These are phyloP conservation scores for Fusarium oligoseptatum DNA, from an alignment of 2,329 filamentous ascomycete species.

Conservation along the genomic window DNA sequence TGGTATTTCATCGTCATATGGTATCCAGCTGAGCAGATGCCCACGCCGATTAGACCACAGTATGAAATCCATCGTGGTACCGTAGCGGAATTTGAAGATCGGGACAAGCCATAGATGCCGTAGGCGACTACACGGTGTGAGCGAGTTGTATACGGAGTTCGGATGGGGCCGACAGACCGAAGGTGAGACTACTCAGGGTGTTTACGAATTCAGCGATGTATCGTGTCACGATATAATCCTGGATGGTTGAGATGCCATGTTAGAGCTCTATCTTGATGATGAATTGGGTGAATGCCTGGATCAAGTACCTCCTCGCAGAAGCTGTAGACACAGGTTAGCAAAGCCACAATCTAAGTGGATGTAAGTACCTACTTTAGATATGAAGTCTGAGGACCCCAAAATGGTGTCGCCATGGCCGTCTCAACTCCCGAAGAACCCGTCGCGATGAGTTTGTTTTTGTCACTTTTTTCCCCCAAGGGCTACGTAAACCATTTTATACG, in stretches of 20 bases:
- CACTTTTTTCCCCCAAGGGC: not conserved
- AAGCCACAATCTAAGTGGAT: rapidly evolving
- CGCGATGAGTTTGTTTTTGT: not conserved
- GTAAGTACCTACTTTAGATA: conserved; percentile 47
- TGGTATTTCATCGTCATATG: conserved; percentile 54
- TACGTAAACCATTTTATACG: not conserved
- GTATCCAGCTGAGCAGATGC: conserved; percentile 50
- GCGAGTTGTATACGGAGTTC: not conserved
- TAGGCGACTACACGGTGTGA: conserved; percentile 50
- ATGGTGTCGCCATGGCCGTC: conserved; percentile 33
- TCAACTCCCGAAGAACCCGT: not conserved
- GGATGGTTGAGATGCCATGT: not conserved
- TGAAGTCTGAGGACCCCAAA: conserved; percentile 51
- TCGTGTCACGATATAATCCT: conserved; percentile 57
- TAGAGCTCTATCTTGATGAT: conserved; percentile 1
- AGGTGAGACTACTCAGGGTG: conserved; percentile 57
- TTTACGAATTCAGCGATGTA: conserved; percentile 61
- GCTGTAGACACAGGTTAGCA: conserved; percentile 16
- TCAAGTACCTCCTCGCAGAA: conserved; percentile 49
- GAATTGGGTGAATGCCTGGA: not conserved
- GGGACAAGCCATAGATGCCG: conserved; percentile 54
- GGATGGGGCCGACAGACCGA: conserved; percentile 37
- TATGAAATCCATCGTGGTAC: conserved; percentile 52
- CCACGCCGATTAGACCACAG: conserved; percentile 54
- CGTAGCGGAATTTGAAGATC: conserved; percentile 27